These are phyloP conservation scores for Penicillium sp. DNA, from an alignment of 2,329 filamentous ascomycete species.

Conservation along the genomic window DNA sequence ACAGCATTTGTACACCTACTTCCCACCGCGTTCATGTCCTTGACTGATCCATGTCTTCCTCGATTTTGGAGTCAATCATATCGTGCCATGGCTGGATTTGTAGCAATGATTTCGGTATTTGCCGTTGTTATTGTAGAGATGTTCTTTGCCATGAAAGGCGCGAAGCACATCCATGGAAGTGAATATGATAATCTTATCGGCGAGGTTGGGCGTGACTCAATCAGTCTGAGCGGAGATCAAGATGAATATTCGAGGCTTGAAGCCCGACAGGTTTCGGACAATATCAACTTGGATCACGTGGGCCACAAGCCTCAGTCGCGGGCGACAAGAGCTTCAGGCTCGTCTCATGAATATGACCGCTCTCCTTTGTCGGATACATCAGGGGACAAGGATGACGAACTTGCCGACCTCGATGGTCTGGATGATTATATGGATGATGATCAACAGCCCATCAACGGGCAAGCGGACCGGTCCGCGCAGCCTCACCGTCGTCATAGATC, in stretches of 20 bases:
- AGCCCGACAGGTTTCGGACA: conserved; percentile 18
- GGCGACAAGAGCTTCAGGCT: conserved; percentile 10
- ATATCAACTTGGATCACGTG: conserved; percentile 24
- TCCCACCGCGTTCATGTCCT: conserved; percentile 61
- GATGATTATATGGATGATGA: conserved; percentile 32
- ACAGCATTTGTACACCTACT: conserved; percentile 63
- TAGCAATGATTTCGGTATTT: conserved; percentile 81
- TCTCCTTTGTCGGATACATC: conserved; percentile 23
- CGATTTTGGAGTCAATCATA: conserved; percentile 79
- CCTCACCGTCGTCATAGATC: conserved; percentile 14
- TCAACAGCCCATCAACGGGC: conserved; percentile 14
- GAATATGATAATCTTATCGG: conserved; percentile 52
- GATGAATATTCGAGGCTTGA: conserved; percentile 25
- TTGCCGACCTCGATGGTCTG: conserved; percentile 59
- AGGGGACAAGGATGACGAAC: conserved; percentile 52
- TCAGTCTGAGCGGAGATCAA: conserved; percentile 18
- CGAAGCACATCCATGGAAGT: conserved; percentile 58
- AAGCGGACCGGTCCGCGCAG: conserved; percentile 10
- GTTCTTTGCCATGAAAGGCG: conserved; percentile 74
- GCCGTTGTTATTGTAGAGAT: conserved; percentile 85
- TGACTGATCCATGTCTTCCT: conserved; percentile 69
- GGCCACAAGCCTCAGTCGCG: conserved; percentile 8
- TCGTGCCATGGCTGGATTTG: conserved; percentile 74
- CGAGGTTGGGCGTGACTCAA: conserved; percentile 24
- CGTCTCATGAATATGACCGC: conserved; percentile 21